These are phyloP conservation scores for Arthonia radiata DNA, from an alignment of 495 filamentous ascomycete genomes.

Conservation along the genomic window DNA sequence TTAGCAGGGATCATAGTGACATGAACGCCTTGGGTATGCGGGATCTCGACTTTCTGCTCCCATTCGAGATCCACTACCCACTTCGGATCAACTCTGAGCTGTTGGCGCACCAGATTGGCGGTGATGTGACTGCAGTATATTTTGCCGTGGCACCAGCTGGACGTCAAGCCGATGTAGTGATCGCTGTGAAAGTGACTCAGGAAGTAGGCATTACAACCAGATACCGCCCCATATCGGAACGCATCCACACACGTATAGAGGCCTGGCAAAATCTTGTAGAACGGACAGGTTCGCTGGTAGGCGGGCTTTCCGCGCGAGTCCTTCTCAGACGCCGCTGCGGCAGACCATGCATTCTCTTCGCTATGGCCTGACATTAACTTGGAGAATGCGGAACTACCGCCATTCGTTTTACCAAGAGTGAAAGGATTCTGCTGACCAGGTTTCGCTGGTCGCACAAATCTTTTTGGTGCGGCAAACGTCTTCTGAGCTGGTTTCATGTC, in stretches of 20 bases:
- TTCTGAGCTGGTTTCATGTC: neutral
- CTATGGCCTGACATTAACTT: constrained; percentile 79
- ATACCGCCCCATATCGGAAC: constrained; percentile 80
- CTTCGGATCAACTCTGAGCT: constrained; percentile 64
- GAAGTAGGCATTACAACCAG: constrained; percentile 87
- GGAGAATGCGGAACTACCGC: constrained; percentile 46
- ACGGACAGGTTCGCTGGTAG: constrained; percentile 76
- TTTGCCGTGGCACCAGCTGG: constrained; percentile 74
- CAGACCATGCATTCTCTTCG: constrained; percentile 75
- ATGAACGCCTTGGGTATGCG: constrained; percentile 49
- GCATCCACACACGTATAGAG: constrained; percentile 88
- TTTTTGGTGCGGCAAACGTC: constrained; percentile 10
- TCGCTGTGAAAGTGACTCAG: constrained; percentile 95
- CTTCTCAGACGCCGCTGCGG: constrained; percentile 54
- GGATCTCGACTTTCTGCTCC: constrained; percentile 55
- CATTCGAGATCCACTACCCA: constrained; percentile 73
- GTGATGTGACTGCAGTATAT: constrained; percentile 93
- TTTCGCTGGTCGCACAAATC: constrained; percentile 36
- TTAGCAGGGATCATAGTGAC: constrained; percentile 95
- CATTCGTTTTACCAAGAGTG: constrained; percentile 17
- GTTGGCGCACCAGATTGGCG: constrained; percentile 63
- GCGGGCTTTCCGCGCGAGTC: constrained; percentile 69
- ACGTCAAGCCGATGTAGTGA: constrained; percentile 79
- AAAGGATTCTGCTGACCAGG: constrained; percentile 60
- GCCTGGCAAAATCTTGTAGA: constrained; percentile 91